Base-by-base conservation (phyloP, 306 rosid species). In the Ziziphus jujuba region DNA sequence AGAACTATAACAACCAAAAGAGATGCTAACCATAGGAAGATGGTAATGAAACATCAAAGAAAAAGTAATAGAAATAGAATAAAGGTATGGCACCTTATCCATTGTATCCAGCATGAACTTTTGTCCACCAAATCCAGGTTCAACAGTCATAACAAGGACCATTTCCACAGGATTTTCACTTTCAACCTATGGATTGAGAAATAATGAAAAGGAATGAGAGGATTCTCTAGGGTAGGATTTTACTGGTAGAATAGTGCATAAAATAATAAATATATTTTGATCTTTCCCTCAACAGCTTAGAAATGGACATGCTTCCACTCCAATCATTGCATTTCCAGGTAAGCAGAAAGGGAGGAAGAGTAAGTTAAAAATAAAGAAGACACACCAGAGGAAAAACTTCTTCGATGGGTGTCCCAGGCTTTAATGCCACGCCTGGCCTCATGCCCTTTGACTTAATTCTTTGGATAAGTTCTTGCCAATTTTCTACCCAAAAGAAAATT, bases 71-170 rank as follows among this genome's bases (percentile, higher is more conserved):
- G 36, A 62, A 19, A 66, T 40, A 61, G 57, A 66, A 61, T 43
- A 54, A 25, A 43, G 47, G 50, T 45, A 56, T 43, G 49, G 63
- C 59, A 87, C 98, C 89, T 93, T 93, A 63, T 87, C 95, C 99
- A 95, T 95, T 74, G 48, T 95, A 72, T 88, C 87, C 4, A 89
- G 88, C 88, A 90, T 90, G 84, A 90, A 95, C 63, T 95, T 90
- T 66, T 95, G 99, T 69, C 99, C 99, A 33, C 97, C 99, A 76
- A 95, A 95, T 69, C 99, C 99, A 72, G 99, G 99, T 77, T 85
- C 99, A 8, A 95, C 99, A 24, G 97, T 95, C 99, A 95, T 95
- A 65, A 95, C 99, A 69, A 95, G 99, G 85, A 95, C 97, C 97
- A 95, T 75, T 76, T 85, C 96, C 69, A 90, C 99, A 54, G 87